Evolutionary conservation across 495 filamentous ascomycete genomes (phyloP), one percentile per base, ranked within the genome.

Genomic region (Aspergillus cristatus): DNA sequence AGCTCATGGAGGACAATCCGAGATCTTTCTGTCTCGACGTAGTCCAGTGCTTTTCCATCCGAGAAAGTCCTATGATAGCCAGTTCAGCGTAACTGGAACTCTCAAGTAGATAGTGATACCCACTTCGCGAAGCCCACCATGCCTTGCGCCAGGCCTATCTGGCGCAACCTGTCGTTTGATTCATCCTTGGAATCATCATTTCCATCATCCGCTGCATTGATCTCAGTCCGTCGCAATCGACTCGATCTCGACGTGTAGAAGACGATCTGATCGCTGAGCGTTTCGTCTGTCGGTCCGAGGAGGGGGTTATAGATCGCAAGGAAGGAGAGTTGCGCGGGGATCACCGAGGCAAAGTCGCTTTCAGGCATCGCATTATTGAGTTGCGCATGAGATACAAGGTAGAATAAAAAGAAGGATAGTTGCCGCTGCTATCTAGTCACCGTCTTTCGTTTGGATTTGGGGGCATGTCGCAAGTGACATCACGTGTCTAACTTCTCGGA

Each of bases 101-200:
- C n/a, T n/a, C n/a, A n/a, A n/a, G n/a, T n/a, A n/a, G n/a, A n/a
- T 30, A 49, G 30, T 37, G 16, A 39, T 33, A 40, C 63, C 36
- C 57, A 84, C 80, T 70, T 78, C 45, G 84, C 83, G 63, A 99
- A 97, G 58, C 82, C 82, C 41, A 95, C 86, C 78, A 97, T 94
- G 37, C 88, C 91, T 67, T 99, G 91, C 36, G 91, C 93, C 46
- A 98, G 74, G n/a, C 91, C 91, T 56, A 98, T 84, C 63, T 94
- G 86, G 43, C 93, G 75, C 50, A 97, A 60, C 45, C 74, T 80
- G 63, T 90, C 81, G 55, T 97, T 94, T 42, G 70, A 73, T 36
- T 83, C 71, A 47, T 84, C 75, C 28, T 71, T 70, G 13, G 61
- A 62, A 3, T 70, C 43, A 7, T 86, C 83, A 29, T 67, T 69